These are phyloP conservation scores for Neonothopanus nambi DNA, from an alignment of 1,284 basidiomycete genomes.

Conservation along the genomic window DNA sequence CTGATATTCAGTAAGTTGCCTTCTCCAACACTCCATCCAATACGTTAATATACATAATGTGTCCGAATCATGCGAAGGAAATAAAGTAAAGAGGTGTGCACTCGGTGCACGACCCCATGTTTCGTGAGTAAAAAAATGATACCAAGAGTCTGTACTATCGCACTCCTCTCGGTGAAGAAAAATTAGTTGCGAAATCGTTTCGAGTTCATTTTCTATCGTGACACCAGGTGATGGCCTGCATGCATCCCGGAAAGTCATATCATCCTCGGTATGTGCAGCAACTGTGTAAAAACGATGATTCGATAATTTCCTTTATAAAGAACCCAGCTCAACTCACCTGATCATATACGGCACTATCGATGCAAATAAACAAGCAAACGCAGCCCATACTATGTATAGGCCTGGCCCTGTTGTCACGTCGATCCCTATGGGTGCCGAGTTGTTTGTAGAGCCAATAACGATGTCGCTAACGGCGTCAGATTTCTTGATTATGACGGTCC, in stretches of 20 bases:
- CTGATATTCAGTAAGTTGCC: too few species aligned
- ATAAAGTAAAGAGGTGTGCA: too few species aligned
- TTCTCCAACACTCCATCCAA: too few species aligned
- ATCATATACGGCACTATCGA: slow-evolving; percentile 75
- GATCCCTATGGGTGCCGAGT: slow-evolving; percentile 56
- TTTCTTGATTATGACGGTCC: slow-evolving; percentile 74
- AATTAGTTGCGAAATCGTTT: too few species aligned
- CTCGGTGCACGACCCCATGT: too few species aligned
- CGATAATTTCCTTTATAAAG: slow-evolving; percentile 17
- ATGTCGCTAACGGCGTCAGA: slow-evolving; percentile 57
- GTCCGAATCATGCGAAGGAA: too few species aligned
- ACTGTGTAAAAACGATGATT: slow-evolving; percentile 31
- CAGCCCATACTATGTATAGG: slow-evolving; percentile 67
- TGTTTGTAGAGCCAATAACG: slow-evolving; percentile 38
- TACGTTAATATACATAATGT: too few species aligned
- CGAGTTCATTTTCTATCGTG: too few species aligned
- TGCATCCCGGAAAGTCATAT: slow-evolving; percentile 17
- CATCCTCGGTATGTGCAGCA: slow-evolving; percentile 74
- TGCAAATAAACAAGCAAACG: slow-evolving; percentile 61
- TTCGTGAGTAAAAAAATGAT: too few species aligned
- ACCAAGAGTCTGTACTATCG: too few species aligned
- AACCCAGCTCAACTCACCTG: slow-evolving; percentile 44
- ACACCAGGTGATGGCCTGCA: too few species aligned
- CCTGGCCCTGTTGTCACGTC: slow-evolving; percentile 58
- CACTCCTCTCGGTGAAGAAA: too few species aligned